Percentiles rank a stretch among this genome's conserved stretches.
Evolutionary conservation across 495 filamentous ascomycete genomes (phyloP).

Genomic region (Podospora pseudocomata): DNA sequence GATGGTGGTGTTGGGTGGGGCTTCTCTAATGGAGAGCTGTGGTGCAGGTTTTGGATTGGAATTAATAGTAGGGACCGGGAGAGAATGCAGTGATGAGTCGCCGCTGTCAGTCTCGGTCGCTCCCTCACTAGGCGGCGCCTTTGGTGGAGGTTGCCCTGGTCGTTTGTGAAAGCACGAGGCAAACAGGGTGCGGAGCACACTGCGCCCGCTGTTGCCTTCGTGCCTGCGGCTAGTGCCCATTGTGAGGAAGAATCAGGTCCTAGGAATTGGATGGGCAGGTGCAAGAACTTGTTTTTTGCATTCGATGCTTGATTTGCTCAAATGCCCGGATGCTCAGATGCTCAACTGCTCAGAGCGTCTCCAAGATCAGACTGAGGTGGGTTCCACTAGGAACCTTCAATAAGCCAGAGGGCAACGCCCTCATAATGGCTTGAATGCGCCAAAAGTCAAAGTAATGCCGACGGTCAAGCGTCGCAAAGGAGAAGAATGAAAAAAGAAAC

Average conservation of each 20-base stretch:
- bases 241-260: background rate
- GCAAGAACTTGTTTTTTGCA: background rate
- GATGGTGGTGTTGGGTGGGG: background rate
- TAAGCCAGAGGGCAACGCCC: background rate
- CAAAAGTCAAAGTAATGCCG: background rate
- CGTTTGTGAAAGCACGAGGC: slow-evolving; percentile 29
- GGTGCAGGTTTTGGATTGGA: background rate
- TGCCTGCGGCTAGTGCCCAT: background rate
- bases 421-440: background rate
- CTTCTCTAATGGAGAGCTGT: background rate
- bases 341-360: background rate
- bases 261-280: too few species aligned
- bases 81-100: slow-evolving; percentile 9
- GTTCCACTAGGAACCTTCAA: slow-evolving; percentile 13
- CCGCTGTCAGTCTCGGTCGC: slow-evolving; percentile 28
- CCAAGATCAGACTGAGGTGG: background rate
- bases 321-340: background rate
- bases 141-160: slow-evolving; percentile 13
- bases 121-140: slow-evolving; percentile 18
- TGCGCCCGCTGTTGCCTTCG: background rate
- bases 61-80: background rate
- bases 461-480: background rate
- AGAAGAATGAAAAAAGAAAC: slow-evolving; percentile 4
- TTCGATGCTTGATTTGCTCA: slow-evolving; percentile 1
- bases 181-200: slow-evolving; percentile 17